These are phyloP conservation scores for Fusarium napiforme DNA, from an alignment of 2,329 filamentous ascomycete genomes.

Conservation along the genomic window DNA sequence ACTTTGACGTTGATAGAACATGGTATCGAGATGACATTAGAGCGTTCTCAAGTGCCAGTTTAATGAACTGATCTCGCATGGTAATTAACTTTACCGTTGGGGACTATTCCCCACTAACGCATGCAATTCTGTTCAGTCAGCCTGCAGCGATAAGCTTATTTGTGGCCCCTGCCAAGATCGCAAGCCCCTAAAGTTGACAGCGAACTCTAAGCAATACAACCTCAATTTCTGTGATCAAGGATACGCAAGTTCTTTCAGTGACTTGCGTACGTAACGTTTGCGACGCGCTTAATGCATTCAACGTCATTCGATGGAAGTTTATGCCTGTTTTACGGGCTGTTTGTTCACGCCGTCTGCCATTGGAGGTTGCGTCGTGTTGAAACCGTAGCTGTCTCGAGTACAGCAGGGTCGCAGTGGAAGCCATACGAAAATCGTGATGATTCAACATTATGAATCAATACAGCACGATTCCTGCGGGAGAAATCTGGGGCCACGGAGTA, in stretches of 20 bases:
- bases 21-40: not conserved
- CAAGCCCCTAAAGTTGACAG: not conserved
- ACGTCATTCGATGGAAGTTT: not conserved
- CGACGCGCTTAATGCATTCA: not conserved
- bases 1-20: not conserved
- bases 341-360: not conserved
- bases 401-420: not conserved
- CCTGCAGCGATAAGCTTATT: conserved; percentile 8
- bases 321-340: not conserved
- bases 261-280: too few relatives aligned
- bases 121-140: not conserved
- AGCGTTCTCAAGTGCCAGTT: not conserved
- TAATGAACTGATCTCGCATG: not conserved
- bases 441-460: not conserved
- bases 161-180: conserved; percentile 5
- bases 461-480: not conserved
- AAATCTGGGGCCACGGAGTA: not conserved
- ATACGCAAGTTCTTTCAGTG: not conserved
- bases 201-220: not conserved
- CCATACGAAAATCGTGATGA: not conserved
- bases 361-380: not conserved
- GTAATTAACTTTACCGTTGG: not conserved
- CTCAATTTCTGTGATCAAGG: not conserved
- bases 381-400: conserved; percentile 6
- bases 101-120: not conserved